Conservation (phyloP, 108 stramenopile genomes). For the Conticribra guillardii region DNA sequence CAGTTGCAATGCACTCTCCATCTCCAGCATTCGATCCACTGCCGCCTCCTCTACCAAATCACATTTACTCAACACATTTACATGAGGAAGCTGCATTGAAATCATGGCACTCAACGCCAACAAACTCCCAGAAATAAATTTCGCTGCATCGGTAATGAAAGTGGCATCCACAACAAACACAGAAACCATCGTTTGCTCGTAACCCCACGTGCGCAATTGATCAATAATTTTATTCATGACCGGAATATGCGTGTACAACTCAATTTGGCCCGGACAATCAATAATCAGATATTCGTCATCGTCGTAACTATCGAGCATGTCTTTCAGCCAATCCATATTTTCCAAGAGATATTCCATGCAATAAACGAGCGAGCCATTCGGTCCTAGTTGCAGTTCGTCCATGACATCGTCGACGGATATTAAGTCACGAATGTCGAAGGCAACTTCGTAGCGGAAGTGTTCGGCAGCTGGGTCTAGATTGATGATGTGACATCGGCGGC, state of each 20-base stretch:
- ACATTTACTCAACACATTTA: slow-evolving; percentile 96
- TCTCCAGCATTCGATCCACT: slow-evolving; percentile 75
- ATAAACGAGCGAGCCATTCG: slow-evolving; percentile 97
- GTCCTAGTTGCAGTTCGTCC: slow-evolving; percentile 96
- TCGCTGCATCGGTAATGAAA: slow-evolving; percentile 78
- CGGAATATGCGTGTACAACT: slow-evolving; percentile 97
- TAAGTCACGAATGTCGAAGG: slow-evolving; percentile 92
- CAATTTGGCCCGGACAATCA: slow-evolving; percentile 99
- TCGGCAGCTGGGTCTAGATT: slow-evolving; percentile 99
- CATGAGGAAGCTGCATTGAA: slow-evolving; percentile 93
- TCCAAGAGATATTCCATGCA: slow-evolving; percentile 98
- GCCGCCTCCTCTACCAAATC: slow-evolving; percentile 87
- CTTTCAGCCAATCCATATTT: slow-evolving; percentile 96
- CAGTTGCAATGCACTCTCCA: slow-evolving; percentile 77
- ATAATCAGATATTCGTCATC: slow-evolving; percentile 98
- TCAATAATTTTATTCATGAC: slow-evolving; percentile 91
- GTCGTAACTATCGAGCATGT: slow-evolving; percentile 79
- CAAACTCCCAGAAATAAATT: slow-evolving; percentile 94
- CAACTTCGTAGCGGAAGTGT: slow-evolving; percentile 86
- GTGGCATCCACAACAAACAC: slow-evolving; percentile 97
- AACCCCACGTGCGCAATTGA: slow-evolving; percentile 87
- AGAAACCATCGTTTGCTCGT: slow-evolving; percentile 75
- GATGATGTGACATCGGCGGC: slow-evolving; percentile 79
- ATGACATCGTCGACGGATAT: slow-evolving; percentile 97
- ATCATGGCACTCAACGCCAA: slow-evolving; percentile 96